Percentiles rank a stretch among this genome's conserved stretches.
phyloP scores from a whole-genome alignment of 495 filamentous ascomycete genomes.

The Cercophora scortea region DNA sequence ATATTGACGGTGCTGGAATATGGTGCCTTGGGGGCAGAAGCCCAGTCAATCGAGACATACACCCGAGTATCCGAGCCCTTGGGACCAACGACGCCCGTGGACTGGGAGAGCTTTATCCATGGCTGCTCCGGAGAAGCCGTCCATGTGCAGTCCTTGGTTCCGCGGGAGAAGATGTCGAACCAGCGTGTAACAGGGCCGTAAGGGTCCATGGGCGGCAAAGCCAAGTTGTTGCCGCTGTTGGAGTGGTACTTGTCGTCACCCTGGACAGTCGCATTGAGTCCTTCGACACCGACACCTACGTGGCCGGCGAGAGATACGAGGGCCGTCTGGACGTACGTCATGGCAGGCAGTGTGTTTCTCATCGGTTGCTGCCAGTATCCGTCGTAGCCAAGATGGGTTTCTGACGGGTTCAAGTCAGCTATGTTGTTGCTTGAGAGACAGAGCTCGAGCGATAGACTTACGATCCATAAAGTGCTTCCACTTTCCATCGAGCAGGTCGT shows the following conservation, averaged over 20 bases:
- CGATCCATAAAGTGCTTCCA: conserved; percentile 69
- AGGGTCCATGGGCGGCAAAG: conserved; percentile 51
- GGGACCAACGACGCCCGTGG: conserved; percentile 44
- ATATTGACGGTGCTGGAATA: conserved; percentile 42
- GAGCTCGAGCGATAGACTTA: conserved; percentile 14
- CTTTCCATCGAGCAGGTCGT: conserved; percentile 57
- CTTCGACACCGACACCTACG: conserved; percentile 60
- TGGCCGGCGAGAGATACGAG: conserved; percentile 53
- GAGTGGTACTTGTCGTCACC: conserved; percentile 59
- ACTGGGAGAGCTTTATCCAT: conserved; percentile 52
- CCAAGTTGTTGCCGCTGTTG: conserved; percentile 48
- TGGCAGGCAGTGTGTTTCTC: conserved; percentile 56
- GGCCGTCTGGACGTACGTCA: conserved; percentile 48
- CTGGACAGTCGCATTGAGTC: conserved; percentile 53
- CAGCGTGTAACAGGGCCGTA: conserved; percentile 54
- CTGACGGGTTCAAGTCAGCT: conserved; percentile 16
- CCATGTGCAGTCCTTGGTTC: conserved; percentile 52
- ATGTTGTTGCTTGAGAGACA: background rate
- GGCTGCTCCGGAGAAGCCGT: conserved; percentile 38
- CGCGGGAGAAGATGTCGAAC: conserved; percentile 61
- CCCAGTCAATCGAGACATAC: conserved; percentile 56
- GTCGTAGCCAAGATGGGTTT: conserved; percentile 46
- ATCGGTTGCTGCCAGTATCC: conserved; percentile 63
- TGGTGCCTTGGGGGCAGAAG: conserved; percentile 38
- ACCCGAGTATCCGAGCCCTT: conserved; percentile 49